Conservation (phyloP, 495 filamentous ascomycete genomes). For the Penicillium chermesinum region DNA sequence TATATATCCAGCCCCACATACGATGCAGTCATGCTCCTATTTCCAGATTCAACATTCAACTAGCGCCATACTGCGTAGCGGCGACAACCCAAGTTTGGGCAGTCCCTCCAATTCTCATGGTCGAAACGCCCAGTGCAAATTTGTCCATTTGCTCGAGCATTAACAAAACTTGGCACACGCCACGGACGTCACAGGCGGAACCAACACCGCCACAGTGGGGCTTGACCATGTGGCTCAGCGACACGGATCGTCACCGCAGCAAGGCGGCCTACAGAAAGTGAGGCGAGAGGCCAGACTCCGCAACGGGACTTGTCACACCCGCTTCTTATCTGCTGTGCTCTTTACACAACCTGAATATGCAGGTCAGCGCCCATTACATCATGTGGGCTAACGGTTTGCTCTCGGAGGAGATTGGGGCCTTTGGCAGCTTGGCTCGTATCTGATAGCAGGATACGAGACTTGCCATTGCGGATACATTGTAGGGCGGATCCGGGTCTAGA, state of each 20-base stretch:
- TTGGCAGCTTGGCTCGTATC: neutral
- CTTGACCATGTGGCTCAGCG: neutral
- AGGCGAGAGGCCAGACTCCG: neutral
- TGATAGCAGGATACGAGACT: neutral
- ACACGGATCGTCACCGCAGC: too few species aligned
- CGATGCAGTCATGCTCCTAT: too few species aligned
- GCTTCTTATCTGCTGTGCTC: neutral
- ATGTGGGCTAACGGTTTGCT: neutral
- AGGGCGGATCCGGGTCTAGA: too few species aligned
- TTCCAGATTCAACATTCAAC: too few species aligned
- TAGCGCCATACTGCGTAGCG: too few species aligned
- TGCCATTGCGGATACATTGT: too few species aligned
- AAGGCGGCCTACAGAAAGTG: neutral
- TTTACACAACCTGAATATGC: too few species aligned
- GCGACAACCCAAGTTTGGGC: too few species aligned
- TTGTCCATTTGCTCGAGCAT: neutral
- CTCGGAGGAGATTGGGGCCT: neutral
- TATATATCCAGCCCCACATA: too few species aligned
- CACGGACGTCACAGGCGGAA: neutral
- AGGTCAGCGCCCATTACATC: neutral
- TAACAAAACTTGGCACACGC: too few species aligned
- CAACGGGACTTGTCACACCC: neutral
- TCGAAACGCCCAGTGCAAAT: too few species aligned
- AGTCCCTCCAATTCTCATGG: too few species aligned
- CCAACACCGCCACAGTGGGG: conserved; percentile 6